Conservation (phyloP, 352 stramenopile genomes). For the Globisporangium parvum region DNA sequence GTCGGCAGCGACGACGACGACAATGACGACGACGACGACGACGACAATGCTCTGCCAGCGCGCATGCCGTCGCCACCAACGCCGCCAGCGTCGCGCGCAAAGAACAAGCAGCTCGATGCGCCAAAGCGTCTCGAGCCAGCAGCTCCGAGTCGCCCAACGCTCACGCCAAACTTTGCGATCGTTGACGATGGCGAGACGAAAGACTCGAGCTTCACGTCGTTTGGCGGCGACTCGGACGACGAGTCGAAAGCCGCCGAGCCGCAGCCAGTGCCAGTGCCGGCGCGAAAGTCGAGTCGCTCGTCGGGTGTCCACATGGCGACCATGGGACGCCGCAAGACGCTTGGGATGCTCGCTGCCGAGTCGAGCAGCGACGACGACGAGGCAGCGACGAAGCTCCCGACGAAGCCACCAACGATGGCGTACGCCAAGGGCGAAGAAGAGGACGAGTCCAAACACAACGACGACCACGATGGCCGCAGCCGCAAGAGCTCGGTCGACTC, state of each 20-base stretch:
- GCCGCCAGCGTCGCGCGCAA: conserved; percentile 8
- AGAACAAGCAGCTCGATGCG: conserved; percentile 4
- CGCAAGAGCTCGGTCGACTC: conserved; percentile 77
- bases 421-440: conserved; percentile 32
- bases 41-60: conserved; percentile 12
- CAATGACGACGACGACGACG: conserved; percentile 6
- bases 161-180: conserved; percentile 71
- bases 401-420: conserved; percentile 32
- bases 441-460: conserved; percentile 25
- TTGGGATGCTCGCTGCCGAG: conserved; percentile 62
- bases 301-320: conserved; percentile 45
- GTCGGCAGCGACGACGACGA: conserved; percentile 8
- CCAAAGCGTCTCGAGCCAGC: background rate
- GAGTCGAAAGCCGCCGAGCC: conserved; percentile 64
- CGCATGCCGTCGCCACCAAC: conserved; percentile 21
- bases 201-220: conserved; percentile 80
- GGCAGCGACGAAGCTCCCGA: conserved; percentile 39
- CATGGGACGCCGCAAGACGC: conserved; percentile 64
- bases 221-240: conserved; percentile 76
- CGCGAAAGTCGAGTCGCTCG: conserved; percentile 26
- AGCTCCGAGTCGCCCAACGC: conserved; percentile 3
- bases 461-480: conserved; percentile 10
- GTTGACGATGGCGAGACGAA: conserved; percentile 52
- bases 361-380: conserved; percentile 76
- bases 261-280: conserved; percentile 42